Evolutionary conservation across 345 rosid species (phyloP).

Genomic region (Salix purpurea): DNA sequence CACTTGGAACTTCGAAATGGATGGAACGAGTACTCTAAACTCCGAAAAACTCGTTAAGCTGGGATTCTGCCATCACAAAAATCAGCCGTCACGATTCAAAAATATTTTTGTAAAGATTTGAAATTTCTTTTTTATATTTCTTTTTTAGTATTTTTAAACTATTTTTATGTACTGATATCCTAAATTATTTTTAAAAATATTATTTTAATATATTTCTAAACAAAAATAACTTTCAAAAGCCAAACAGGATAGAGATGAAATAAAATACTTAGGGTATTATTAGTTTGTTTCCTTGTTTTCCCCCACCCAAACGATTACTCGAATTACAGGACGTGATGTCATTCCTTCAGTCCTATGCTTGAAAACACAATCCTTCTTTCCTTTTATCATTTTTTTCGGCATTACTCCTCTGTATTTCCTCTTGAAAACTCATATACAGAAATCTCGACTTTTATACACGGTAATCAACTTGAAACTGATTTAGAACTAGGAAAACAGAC

Average conservation of each 20-base stretch:
- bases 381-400: neutral
- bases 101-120: no score
- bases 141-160: no score
- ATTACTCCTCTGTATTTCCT: neutral
- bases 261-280: neutral
- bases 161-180: no score
- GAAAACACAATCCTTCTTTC: neutral
- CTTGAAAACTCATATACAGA: neutral
- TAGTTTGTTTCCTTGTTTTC: neutral
- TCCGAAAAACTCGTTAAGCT: neutral
- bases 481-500: neutral
- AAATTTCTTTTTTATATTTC: no score
- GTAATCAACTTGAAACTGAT: neutral
- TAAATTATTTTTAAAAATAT: no score
- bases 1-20: no score
- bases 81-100: neutral
- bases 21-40: neutral
- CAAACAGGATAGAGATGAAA: neutral
- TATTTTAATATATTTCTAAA: no score
- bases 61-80: neutral
- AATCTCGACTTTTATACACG: neutral
- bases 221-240: no score
- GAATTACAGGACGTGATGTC: neutral
- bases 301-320: neutral
- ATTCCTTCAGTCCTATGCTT: neutral